These are phyloP conservation scores for Actinidia polygama DNA, from an alignment of 179 eudicot species.

Conservation along the genomic window DNA sequence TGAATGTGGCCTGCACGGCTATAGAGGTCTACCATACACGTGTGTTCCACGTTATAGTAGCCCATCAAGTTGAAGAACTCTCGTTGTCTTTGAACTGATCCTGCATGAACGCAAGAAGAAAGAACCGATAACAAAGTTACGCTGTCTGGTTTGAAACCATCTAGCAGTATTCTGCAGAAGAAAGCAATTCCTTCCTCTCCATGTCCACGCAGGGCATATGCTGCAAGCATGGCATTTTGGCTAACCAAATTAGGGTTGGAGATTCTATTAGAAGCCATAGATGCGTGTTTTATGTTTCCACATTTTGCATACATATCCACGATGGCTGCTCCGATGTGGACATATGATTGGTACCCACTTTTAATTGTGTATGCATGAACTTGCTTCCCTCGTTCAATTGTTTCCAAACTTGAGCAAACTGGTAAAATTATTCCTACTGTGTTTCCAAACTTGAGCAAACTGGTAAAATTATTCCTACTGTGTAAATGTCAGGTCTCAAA, in stretches of 20 bases:
- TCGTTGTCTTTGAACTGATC: slow-evolving; percentile 42
- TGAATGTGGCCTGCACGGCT: slow-evolving; percentile 50
- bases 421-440: slow-evolving; percentile 46
- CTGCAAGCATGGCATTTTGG: slow-evolving; percentile 64
- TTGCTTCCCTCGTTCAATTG: slow-evolving; percentile 60
- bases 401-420: slow-evolving; percentile 57
- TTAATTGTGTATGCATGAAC: slow-evolving; percentile 57
- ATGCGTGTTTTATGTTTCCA: slow-evolving; percentile 44
- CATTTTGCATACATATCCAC: slow-evolving; percentile 68
- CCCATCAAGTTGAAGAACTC: slow-evolving; percentile 47
- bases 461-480: slow-evolving; percentile 46
- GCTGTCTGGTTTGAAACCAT: slow-evolving; percentile 51
- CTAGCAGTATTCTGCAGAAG: slow-evolving; percentile 38
- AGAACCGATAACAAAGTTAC: slow-evolving; percentile 63
- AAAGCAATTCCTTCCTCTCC: slow-evolving; percentile 58
- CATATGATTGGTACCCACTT: slow-evolving; percentile 47
- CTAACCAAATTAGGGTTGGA: slow-evolving; percentile 45
- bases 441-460: slow-evolving; percentile 60
- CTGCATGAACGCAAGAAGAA: slow-evolving; percentile 63
- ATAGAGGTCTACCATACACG: slow-evolving; percentile 60
- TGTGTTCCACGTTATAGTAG: slow-evolving; percentile 38
- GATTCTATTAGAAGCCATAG: slow-evolving; percentile 32
- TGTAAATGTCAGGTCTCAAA: slow-evolving; percentile 53
- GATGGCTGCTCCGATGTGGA: slow-evolving; percentile 52
- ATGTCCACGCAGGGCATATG: slow-evolving; percentile 56